Evolutionary conservation across 345 rosid genomes (phyloP), one percentile per base, ranked within the genome.

Genomic region (Firmiana major): DNA sequence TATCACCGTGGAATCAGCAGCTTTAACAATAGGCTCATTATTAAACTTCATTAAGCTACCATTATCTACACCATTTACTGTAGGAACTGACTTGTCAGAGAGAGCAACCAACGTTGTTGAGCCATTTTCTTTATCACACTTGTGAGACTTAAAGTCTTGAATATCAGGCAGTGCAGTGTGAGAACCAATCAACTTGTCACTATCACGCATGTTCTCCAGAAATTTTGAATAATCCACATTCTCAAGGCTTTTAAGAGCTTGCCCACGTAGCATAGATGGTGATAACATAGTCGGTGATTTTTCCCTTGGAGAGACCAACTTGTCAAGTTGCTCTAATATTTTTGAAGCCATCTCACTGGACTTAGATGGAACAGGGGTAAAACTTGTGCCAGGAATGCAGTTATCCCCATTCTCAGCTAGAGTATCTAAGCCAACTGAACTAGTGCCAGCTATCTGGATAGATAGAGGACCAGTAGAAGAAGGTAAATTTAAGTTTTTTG

Each of bases 301-400:
- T 72, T 89, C 97, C 87, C 81, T 88, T 3, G 89, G 64, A 42
- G 91, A 83, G 11, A 86, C 91, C 79, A 94, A 76, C 63, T 66
- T 85, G 81, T 90, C 92, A 77, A 94, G 88, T 62, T 91, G 91
- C 85, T 87, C 84, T 71, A 94, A 81, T 80, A 97, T 94, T 86
- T 90, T 90, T 77, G 91, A 82, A 84, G 98, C 98, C 88, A 80
- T 80, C 81, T 91, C 92, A 71, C 87, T 87, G 76, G 99, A 97
- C 86, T 87, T 85, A 38, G 97, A 88, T 71, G 97, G 89, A 57
- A 89, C 90, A 80, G 87, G 64, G 26, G 86, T 70, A 77, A 74
- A 84, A 77, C 84, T 80, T 70, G 90, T 79, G 40, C 83, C 83
- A 70, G 82, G 88, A 77, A 59, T 75, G 46, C 72, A 79, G 55